Evolutionary conservation across 345 rosid genomes (phyloP).

Genomic region (Citrus unshiu): DNA sequence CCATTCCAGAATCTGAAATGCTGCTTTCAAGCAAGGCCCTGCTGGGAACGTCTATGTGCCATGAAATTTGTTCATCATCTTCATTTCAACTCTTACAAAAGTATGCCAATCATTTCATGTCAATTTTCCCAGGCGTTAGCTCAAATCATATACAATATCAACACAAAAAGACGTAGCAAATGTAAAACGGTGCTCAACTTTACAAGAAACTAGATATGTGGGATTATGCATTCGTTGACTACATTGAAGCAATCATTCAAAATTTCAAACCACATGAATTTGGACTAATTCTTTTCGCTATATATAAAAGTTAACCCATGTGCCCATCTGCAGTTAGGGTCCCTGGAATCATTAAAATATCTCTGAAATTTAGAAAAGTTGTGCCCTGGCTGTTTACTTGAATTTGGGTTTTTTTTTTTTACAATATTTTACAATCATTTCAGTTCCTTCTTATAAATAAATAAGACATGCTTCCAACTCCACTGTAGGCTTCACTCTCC

Average conservation of each 20-base stretch:
- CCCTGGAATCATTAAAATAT: not conserved
- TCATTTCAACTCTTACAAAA: not conserved
- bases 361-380: not conserved
- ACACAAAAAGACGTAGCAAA: not conserved
- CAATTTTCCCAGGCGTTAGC: not conserved
- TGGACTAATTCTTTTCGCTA: not conserved
- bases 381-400: not conserved
- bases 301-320: not conserved
- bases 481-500: not conserved
- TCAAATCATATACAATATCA: not conserved
- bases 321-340: slow-evolving; percentile 4
- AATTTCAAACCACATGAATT: not conserved
- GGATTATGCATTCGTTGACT: not conserved
- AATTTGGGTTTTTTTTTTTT: not conserved
- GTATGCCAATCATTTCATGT: not conserved
- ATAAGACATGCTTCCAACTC: not conserved
- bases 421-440: not conserved
- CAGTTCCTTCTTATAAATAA: not conserved
- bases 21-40: not conserved
- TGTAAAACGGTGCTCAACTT: not conserved
- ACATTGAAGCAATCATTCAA: not conserved
- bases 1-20: not conserved
- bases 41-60: not conserved
- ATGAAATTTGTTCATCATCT: not conserved
- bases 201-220: not conserved